Evolutionary conservation across 495 filamentous ascomycete genomes (phyloP).

Genomic region (Aspergillus baeticus): DNA sequence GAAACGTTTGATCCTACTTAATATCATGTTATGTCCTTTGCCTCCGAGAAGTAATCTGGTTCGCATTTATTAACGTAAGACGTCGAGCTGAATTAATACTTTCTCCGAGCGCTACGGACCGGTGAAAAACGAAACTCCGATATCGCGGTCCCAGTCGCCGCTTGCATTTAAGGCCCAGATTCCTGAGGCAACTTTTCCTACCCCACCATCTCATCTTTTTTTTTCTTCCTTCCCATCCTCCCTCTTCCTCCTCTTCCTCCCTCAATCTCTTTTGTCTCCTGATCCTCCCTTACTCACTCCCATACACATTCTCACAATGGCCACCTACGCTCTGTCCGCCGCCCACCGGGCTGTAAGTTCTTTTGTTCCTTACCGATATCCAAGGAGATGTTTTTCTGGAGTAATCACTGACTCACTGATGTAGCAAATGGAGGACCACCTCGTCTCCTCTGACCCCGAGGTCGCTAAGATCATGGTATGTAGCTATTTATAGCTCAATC

Average conservation of each 20-base stretch:
- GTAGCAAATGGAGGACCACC: conserved; percentile 86
- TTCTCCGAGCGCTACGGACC: not conserved
- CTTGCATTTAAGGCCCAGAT: conserved; percentile 2
- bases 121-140: conserved; percentile 15
- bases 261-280: conserved; percentile 12
- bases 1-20: not conserved
- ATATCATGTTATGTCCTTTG: not conserved
- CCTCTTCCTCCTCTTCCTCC: conserved; percentile 17
- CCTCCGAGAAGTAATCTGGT: not conserved
- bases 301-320: conserved; percentile 39
- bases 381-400: not conserved
- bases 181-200: conserved; percentile 21
- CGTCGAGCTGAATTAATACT: not conserved
- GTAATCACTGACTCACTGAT: conserved; percentile 51
- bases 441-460: conserved; percentile 85
- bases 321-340: conserved; percentile 81
- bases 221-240: conserved; percentile 6
- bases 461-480: conserved; percentile 91
- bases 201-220: conserved; percentile 13
- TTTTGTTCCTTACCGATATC: conserved; percentile 4
- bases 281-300: conserved; percentile 17
- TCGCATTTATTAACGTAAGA: not conserved
- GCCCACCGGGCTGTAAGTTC: conserved; percentile 81
- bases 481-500: conserved; percentile 4
- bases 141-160: conserved; percentile 16